Evolutionary conservation across 106 monocot genomes (phyloP), one percentile per base, ranked within the genome.

Genomic region (Iris macrosiphon): DNA sequence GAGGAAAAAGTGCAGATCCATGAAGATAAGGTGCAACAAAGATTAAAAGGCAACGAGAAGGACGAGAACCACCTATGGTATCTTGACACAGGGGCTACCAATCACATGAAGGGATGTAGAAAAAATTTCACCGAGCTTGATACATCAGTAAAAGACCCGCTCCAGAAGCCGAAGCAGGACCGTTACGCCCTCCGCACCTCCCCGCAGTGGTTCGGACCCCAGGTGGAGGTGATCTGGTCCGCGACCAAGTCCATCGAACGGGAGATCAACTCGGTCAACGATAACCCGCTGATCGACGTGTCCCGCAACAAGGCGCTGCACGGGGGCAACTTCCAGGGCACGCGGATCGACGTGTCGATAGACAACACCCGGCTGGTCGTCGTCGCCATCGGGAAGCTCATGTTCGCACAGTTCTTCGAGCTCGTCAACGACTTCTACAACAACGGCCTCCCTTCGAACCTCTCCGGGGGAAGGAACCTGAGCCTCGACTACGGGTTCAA

Each of bases 401-500:
- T 86, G 70, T 86, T 86, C 43, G 85, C 85, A 4, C 85, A 85
- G 38, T 69, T 85, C 56, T 85, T 80, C 7, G 85, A 85, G 69
- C 80, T 85, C 2, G 85, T 86, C 8, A 77, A 77, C 52, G 80
- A 80, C 31, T 86, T 70, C 73, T 81, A 74, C 62, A 72, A 72
- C 62, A 72, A 78, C 11, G 73, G 73, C 11, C 54, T 79, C 28
- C 74, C 74, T 3, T 69, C 73, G 0, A 73, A 79, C 35, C 65
- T 79, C 22, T 64, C 69, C 19, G 69, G 65, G 0, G 74, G 79
- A 0, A 20, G 60, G 3, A 57, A 73, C 43, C 74, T 72, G 4
- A 78, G 72, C 54, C 26, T 84, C 49, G 79, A 84, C 22, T 84
- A 84, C 58, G 84, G 75, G 0, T 71, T 84, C 60, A 84, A 84